These are phyloP conservation scores for Nicotiana tabacum DNA, from an alignment of 257 asterid species.

Conservation along the genomic window DNA sequence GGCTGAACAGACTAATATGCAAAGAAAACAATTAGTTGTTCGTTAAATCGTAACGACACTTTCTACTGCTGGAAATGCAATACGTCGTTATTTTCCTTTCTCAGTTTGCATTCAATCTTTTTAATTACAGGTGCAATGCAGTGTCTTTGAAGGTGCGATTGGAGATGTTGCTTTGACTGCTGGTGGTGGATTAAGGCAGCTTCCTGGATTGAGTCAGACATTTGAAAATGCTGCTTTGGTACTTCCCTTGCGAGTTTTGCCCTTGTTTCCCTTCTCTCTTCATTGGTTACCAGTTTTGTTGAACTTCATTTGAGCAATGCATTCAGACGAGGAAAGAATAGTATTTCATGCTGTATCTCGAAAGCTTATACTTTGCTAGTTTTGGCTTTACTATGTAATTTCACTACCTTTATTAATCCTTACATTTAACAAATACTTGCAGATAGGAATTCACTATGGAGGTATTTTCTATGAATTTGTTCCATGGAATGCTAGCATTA, in stretches of 20 bases:
- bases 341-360: not conserved
- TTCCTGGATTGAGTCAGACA: constrained; percentile 66
- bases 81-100: not conserved
- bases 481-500: constrained; percentile 85
- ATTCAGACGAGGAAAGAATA: not conserved
- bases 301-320: not conserved
- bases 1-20: not conserved
- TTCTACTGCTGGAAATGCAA: not conserved
- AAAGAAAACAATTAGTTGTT: not conserved
- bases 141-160: constrained; percentile 82
- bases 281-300: not conserved
- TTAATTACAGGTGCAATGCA: constrained; percentile 72
- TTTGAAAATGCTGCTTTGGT: constrained; percentile 94
- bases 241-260: constrained; percentile 11
- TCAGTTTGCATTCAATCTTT: constrained; percentile 9
- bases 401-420: not conserved
- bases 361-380: not conserved
- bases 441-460: constrained; percentile 79
- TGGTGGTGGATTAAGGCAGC: constrained; percentile 89
- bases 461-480: constrained; percentile 81
- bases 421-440: constrained; percentile 26
- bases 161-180: constrained; percentile 85
- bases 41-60: not conserved
- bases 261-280: not conserved
- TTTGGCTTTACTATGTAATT: not conserved